These are phyloP conservation scores for Camellia lanceoleosa DNA, from an alignment of 148 eudicot genomes.

Conservation along the genomic window DNA sequence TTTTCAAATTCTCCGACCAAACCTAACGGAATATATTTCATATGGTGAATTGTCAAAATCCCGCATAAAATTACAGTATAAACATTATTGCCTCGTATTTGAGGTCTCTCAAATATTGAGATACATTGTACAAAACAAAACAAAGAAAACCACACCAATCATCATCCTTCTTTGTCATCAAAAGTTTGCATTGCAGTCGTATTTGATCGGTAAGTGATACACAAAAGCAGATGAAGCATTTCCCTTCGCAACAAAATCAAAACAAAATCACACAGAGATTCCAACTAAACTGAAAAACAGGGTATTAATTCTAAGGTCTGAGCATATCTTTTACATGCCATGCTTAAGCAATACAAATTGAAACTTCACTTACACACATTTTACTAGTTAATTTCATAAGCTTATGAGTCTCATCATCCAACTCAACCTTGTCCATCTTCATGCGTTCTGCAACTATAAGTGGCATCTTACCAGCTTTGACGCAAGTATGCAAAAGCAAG, in stretches of 20 bases:
- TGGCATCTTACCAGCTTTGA: slow-evolving; percentile 76
- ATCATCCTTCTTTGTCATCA: no score
- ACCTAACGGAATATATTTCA: no score
- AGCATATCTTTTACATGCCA: background rate
- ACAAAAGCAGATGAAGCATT: background rate
- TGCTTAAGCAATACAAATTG: slow-evolving; percentile 33
- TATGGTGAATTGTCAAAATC: no score
- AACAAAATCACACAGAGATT: background rate
- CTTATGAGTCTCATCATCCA: slow-evolving; percentile 58
- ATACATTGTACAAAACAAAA: no score
- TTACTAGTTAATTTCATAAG: slow-evolving; percentile 63
- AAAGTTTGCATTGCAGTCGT: no score
- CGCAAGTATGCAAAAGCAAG: slow-evolving; percentile 60
- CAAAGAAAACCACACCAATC: no score
- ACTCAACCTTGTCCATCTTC: slow-evolving; percentile 56
- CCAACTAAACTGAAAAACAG: slow-evolving; percentile 3
- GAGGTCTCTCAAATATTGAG: no score
- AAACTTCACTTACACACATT: slow-evolving; percentile 57
- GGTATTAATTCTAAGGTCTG: background rate
- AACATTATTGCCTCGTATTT: no score
- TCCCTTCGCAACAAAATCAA: background rate
- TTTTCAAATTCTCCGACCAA: no score
- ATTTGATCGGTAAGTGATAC: background rate
- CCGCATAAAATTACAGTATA: no score
- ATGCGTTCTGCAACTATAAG: slow-evolving; percentile 73